These are phyloP conservation scores for Trichocladium antarcticum DNA, from an alignment of 495 filamentous ascomycete species.

Conservation along the genomic window DNA sequence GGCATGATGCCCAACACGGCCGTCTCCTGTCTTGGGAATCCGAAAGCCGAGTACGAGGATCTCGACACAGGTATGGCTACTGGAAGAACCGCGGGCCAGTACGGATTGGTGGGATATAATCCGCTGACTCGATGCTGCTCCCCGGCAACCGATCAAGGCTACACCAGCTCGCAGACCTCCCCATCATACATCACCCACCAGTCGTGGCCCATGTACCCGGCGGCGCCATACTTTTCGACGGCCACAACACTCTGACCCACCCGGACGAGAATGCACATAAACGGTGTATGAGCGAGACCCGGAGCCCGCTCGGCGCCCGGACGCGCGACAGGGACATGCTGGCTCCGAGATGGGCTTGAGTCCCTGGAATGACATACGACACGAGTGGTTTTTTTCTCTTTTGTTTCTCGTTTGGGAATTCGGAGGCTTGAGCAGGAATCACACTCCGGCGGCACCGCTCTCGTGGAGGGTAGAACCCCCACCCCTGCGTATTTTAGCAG, in stretches of 20 bases:
- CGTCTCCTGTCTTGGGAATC: constrained; percentile 8
- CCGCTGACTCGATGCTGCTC: constrained; percentile 1
- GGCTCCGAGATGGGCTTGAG: too few relatives aligned
- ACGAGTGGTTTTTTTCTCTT: too few relatives aligned
- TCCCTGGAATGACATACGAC: too few relatives aligned
- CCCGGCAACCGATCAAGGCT: constrained; percentile 1
- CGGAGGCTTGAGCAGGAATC: too few relatives aligned
- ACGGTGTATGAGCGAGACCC: too few relatives aligned
- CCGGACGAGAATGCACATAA: background rate
- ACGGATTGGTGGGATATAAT: background rate
- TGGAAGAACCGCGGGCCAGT: background rate
- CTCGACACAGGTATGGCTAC: constrained; percentile 15
- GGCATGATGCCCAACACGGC: constrained; percentile 9
- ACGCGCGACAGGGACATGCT: too few relatives aligned
- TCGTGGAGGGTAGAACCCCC: too few relatives aligned
- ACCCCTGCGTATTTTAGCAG: too few relatives aligned
- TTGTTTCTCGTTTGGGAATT: too few relatives aligned
- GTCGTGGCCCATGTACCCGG: constrained; percentile 14
- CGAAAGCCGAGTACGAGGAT: constrained; percentile 18
- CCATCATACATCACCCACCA: background rate
- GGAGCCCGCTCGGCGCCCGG: too few relatives aligned
- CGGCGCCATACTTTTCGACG: constrained; percentile 5
- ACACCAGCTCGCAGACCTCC: background rate
- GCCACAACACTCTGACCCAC: constrained; percentile 4
- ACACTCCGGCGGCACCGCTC: too few relatives aligned